Evolutionary conservation across 805 yeast genomes (phyloP), one percentile per base, ranked within the genome.

Genomic region (Wickerhamomyces bovis): DNA sequence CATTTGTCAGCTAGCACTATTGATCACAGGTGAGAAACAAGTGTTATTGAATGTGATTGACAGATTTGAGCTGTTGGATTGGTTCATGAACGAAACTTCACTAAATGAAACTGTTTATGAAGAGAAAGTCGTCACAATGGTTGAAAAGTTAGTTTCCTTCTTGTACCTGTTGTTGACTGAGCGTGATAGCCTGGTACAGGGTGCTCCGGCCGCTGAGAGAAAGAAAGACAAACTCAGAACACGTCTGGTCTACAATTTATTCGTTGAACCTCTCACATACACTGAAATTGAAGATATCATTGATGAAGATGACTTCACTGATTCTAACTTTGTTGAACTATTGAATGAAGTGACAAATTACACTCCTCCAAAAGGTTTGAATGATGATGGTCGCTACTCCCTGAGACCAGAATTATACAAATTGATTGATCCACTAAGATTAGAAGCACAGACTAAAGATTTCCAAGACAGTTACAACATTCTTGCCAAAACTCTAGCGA

Each of bases 141-240:
- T 89, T 19, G 97, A 90, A 57, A 96, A 89, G 55, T 82, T 89
- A 51, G 58, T 89, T 41, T 78, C 81, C 28, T 83, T 83, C 50
- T 66, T 89, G 48, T 84, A 89, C 49, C 78, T 80, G 42, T 53
- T 89, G 10, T 60, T 89, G 18, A 79, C 85, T 1, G 95, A 88
- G 55, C 82, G 95, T 50, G 63, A 78, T 3, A 76, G 76, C 43
- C 73, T 88, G 47, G 71, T 70, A 46, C 77, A 76, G 3, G 66
- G 69, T 19, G 59, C 69, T 3, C 46, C 58, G 4, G 39, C 52
- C 2, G 61, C 60, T 7, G 66, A 65, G 7, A 64, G 62, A 39
- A 44, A 54, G 21, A 47, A 54, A 2, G 52, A 61, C 21, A 53
- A 52, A 20, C 66, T 76, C 9, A 71, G 64, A 47, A 67, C 67